phyloP scores from a whole-genome alignment of 495 filamentous ascomycete genomes.

The Lindgomyces ingoldianus region DNA sequence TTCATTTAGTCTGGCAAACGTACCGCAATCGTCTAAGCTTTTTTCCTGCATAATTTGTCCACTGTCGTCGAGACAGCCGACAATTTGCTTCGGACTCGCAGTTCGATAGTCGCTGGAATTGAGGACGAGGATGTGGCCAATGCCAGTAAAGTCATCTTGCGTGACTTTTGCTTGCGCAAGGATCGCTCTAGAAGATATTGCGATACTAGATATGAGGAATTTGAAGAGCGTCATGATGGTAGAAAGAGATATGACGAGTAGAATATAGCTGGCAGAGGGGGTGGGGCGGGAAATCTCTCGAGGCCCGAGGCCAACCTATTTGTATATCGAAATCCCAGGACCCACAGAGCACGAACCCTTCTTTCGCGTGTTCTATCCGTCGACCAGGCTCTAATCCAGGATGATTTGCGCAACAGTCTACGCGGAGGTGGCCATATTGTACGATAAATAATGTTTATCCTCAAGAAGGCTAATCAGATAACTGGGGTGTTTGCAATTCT shows the following conservation, averaged over 20 bases:
- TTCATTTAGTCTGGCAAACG: constrained; percentile 4
- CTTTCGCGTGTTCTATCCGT: background rate
- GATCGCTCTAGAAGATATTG: constrained; percentile 4
- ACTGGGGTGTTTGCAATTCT: background rate
- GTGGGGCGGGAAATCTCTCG: too few species aligned
- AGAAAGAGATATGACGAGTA: too few species aligned
- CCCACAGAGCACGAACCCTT: background rate
- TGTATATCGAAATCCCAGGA: too few species aligned
- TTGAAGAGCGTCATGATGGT: constrained; percentile 10
- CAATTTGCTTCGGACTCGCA: constrained; percentile 7
- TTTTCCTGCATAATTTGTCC: constrained; percentile 9
- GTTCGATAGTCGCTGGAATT: constrained; percentile 27
- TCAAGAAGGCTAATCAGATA: background rate
- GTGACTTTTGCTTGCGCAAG: constrained; percentile 8
- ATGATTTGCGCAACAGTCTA: too few species aligned
- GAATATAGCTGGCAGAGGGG: too few species aligned
- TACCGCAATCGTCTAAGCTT: constrained; percentile 11
- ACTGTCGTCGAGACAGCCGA: constrained; percentile 22
- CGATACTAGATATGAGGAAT: background rate
- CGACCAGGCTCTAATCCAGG: background rate
- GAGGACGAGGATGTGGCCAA: constrained; percentile 26
- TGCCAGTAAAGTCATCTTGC: constrained; percentile 20
- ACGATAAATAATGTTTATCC: background rate
- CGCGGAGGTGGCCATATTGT: background rate
- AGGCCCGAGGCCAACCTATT: too few species aligned